phyloP scores from a whole-genome alignment of 495 filamentous ascomycete genomes.

The Polyplosphaeria fusca region DNA sequence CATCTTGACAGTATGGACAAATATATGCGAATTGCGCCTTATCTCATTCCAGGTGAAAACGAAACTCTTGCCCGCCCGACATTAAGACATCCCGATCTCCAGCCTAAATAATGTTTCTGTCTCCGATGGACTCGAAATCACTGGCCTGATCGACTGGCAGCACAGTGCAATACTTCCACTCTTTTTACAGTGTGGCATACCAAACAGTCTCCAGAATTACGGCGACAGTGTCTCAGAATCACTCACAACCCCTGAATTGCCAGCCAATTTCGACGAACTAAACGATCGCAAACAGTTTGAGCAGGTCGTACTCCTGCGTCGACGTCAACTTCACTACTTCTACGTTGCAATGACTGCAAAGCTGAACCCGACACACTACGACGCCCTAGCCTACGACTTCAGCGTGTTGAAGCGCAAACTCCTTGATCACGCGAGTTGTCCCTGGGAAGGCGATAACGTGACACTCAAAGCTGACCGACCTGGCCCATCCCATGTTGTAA shows the following conservation, averaged over 20 bases:
- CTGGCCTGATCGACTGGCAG: conserved; percentile 26
- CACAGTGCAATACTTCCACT: conserved; percentile 8
- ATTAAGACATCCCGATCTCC: conserved; percentile 16
- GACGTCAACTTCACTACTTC: conserved; percentile 10
- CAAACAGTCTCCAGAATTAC: conserved; percentile 11
- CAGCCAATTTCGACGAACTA: neutral
- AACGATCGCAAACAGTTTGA: neutral
- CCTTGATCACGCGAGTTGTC: conserved; percentile 5
- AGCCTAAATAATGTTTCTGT: conserved; percentile 21
- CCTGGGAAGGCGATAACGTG: conserved; percentile 11
- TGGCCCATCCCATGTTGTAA: too few species aligned
- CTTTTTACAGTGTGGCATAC: conserved; percentile 11
- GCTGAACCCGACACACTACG: conserved; percentile 6
- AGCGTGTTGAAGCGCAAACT: conserved; percentile 3
- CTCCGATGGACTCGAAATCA: conserved; percentile 17
- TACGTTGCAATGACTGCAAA: conserved; percentile 4
- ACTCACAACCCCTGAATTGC: neutral
- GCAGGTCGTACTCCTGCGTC: conserved; percentile 1
- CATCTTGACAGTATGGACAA: conserved; percentile 12
- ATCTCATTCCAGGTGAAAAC: conserved; percentile 2
- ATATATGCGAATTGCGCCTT: conserved; percentile 3
- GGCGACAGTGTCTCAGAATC: conserved; percentile 10
- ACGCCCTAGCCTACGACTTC: neutral
- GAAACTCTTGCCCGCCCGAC: conserved; percentile 1
- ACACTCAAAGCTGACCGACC: conserved; percentile 16